Percentiles rank a stretch among this genome's conserved stretches.
phyloP scores from a whole-genome alignment of 495 filamentous ascomycete species.

The Podospora comata region DNA sequence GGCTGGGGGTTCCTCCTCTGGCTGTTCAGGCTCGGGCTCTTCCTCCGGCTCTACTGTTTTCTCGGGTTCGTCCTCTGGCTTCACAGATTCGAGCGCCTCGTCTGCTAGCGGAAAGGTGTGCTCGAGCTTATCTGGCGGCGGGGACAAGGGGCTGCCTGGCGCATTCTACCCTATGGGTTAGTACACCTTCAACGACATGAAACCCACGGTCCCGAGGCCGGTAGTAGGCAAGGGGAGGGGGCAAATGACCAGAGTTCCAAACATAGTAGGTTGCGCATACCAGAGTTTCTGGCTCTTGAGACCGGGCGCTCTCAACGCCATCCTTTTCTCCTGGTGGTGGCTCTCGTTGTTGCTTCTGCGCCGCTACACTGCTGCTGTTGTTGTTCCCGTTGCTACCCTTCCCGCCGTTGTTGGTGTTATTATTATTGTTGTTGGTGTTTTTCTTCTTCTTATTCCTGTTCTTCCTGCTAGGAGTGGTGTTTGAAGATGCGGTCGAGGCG shows the following conservation, averaged over 20 bases:
- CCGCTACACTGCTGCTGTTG: background rate
- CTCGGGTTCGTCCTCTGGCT: slow-evolving; percentile 13
- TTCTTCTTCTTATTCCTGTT: slow-evolving; percentile 58
- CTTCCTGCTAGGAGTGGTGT: slow-evolving; percentile 19
- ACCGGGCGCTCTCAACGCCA: slow-evolving; percentile 33
- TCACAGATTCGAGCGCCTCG: background rate
- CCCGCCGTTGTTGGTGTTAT: slow-evolving; percentile 40
- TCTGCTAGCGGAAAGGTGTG: background rate
- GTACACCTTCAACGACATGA: background rate
- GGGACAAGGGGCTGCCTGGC: background rate
- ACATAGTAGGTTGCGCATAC: slow-evolving; percentile 25
- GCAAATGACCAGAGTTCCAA: slow-evolving; percentile 15
- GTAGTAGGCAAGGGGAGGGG: background rate
- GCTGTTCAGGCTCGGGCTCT: slow-evolving; percentile 6
- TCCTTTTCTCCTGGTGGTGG: slow-evolving; percentile 31
- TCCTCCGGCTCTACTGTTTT: slow-evolving; percentile 6
- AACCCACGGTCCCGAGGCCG: background rate
- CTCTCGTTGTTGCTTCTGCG: slow-evolving; percentile 6
- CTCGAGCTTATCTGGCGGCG: background rate
- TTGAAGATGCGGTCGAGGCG: slow-evolving; percentile 14
- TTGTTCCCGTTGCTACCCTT: slow-evolving; percentile 12
- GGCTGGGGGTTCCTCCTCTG: slow-evolving; percentile 2
- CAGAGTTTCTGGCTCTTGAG: slow-evolving; percentile 32
- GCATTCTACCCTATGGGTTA: background rate
- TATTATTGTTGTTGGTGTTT: slow-evolving; percentile 59